Conservation (phyloP, 805 yeast genomes). For the Pichia membranifaciens region DNA sequence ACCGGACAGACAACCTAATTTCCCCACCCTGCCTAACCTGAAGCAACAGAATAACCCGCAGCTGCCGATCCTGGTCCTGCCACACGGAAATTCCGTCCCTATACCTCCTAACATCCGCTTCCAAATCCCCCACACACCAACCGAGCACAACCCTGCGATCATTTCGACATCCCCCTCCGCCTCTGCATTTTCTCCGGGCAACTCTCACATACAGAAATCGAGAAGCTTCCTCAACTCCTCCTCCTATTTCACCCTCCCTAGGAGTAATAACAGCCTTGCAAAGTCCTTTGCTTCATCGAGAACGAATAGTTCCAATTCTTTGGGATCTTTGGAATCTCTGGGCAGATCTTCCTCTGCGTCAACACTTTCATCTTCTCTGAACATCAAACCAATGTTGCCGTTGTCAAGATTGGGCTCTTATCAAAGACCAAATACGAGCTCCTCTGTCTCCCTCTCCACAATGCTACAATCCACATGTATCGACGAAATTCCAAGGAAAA, state of each 20-base stretch:
- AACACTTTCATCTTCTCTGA: constrained; percentile 21
- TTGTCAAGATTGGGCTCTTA: constrained; percentile 17
- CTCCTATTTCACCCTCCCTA: neutral
- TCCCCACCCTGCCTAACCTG: too few relatives aligned
- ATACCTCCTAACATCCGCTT: too few relatives aligned
- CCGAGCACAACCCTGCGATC: too few relatives aligned
- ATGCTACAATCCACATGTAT: constrained; percentile 13
- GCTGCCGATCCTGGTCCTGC: too few relatives aligned
- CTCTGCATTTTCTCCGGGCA: too few relatives aligned
- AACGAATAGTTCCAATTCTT: constrained; percentile 29
- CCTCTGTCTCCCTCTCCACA: constrained; percentile 20
- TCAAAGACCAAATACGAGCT: constrained; percentile 17
- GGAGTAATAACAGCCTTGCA: constrained; percentile 20
- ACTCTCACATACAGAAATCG: too few relatives aligned
- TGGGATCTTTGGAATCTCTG: constrained; percentile 27
- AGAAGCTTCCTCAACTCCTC: neutral
- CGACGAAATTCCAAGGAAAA: constrained; percentile 28
- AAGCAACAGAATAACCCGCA: too few relatives aligned
- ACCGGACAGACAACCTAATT: too few relatives aligned
- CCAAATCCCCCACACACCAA: too few relatives aligned
- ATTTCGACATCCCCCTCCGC: too few relatives aligned
- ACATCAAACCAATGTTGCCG: constrained; percentile 8
- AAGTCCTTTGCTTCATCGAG: constrained; percentile 27
- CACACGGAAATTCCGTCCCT: too few relatives aligned
- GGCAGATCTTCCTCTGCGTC: constrained; percentile 25